A percentile compares a stretch with the other conserved stretches of the same genome.
Conservation (phyloP, 768 basidiomycete species). For the Xerocomellus amylosporus region DNA sequence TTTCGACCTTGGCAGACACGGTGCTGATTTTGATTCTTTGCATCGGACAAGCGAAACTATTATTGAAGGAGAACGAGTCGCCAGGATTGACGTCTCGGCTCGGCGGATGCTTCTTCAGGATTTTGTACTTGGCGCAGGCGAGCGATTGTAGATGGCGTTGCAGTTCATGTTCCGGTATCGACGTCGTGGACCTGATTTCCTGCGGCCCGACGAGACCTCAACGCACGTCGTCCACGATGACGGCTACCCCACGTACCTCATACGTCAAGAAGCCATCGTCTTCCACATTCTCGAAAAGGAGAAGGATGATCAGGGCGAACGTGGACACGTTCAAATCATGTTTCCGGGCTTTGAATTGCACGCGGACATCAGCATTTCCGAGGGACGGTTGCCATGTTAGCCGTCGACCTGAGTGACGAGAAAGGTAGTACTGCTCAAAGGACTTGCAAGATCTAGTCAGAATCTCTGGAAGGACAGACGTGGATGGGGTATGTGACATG, state of each 20-base stretch:
- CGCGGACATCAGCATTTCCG: conserved; percentile 87
- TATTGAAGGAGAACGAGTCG: conserved; percentile 91
- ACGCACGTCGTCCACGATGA: not conserved
- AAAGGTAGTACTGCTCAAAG: conserved; percentile 88
- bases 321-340: conserved; percentile 95
- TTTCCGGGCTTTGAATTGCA: conserved; percentile 69
- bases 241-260: conserved; percentile 44
- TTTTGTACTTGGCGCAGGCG: conserved; percentile 91
- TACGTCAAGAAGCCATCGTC: conserved; percentile 76
- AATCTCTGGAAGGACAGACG: conserved; percentile 65
- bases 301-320: conserved; percentile 78
- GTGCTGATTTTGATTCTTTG: conserved; percentile 94
- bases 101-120: conserved; percentile 88
- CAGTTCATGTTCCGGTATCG: conserved; percentile 73
- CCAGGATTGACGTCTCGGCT: conserved; percentile 72
- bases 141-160: conserved; percentile 93
- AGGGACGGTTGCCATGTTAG: conserved; percentile 90
- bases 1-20: conserved; percentile 85
- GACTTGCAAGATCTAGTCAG: conserved; percentile 65
- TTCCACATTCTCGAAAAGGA: conserved; percentile 75
- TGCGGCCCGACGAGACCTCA: conserved; percentile 30
- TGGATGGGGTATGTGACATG: conserved; percentile 58
- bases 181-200: conserved; percentile 81
- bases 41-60: conserved; percentile 72
- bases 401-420: conserved; percentile 83